Percentiles rank a stretch among this genome's conserved stretches.
These are phyloP conservation scores for Bipolaris zeicola DNA, from an alignment of 2,329 filamentous ascomycete genomes.

Conservation along the genomic window DNA sequence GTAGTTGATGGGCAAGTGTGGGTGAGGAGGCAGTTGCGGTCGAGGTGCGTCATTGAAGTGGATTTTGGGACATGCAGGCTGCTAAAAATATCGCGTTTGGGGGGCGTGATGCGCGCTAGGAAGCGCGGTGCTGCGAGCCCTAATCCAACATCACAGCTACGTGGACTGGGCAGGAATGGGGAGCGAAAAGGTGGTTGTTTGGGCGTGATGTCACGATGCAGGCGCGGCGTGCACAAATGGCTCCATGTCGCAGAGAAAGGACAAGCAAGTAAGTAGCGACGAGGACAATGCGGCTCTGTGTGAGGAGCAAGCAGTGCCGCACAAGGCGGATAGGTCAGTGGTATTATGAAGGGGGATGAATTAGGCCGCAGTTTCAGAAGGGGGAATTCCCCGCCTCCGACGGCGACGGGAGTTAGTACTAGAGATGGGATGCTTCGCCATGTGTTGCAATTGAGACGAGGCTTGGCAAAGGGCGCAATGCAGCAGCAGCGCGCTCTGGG, in stretches of 20 bases:
- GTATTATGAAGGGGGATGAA: slow-evolving; percentile 1
- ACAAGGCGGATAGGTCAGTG: slow-evolving; percentile 5
- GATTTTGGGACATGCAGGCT: slow-evolving; percentile 14
- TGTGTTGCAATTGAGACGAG: slow-evolving; percentile 21
- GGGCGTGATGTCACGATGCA: slow-evolving; percentile 1
- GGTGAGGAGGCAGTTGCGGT: slow-evolving; percentile 20
- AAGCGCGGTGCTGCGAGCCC: slow-evolving; percentile 15
- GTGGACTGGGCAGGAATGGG: slow-evolving; percentile 1
- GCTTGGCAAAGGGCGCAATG: slow-evolving; percentile 20
- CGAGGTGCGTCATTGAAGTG: slow-evolving; percentile 22
- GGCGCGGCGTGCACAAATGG: not conserved
- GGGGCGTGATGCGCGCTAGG: slow-evolving; percentile 22
- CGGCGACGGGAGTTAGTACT: slow-evolving; percentile 4
- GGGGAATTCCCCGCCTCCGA: slow-evolving; percentile 2
- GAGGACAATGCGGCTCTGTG: not conserved
- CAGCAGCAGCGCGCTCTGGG: slow-evolving; percentile 8
- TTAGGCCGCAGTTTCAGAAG: slow-evolving; percentile 4
- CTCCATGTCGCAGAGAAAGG: too few relatives aligned
- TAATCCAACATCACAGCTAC: slow-evolving; percentile 26
- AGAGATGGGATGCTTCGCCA: slow-evolving; percentile 9
- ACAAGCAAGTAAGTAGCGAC: too few relatives aligned
- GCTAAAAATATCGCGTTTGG: slow-evolving; percentile 27
- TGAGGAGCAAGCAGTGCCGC: not conserved
- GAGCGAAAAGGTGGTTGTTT: not conserved
- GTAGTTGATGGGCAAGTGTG: slow-evolving; percentile 14